phyloP scores from a whole-genome alignment of 2,329 filamentous ascomycete genomes.

The Sphaerulina populicola region DNA sequence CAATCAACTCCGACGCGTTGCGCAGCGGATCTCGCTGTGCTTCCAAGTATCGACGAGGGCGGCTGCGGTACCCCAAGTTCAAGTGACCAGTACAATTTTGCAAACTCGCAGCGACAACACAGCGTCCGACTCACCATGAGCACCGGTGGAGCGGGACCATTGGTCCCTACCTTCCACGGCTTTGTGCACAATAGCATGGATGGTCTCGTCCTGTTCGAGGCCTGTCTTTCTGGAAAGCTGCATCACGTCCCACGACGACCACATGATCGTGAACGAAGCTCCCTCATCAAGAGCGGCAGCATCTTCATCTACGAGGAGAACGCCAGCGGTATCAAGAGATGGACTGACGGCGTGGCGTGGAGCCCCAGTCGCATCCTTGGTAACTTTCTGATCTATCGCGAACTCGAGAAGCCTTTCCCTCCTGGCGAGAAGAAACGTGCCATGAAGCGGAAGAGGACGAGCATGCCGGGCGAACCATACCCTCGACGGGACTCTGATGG shows the following conservation, averaged over 20 bases:
- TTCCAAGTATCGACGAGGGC: background rate
- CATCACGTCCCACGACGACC: constrained; percentile 73
- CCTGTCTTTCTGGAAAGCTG: constrained; percentile 60
- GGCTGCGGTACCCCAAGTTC: background rate
- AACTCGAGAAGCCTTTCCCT: constrained; percentile 67
- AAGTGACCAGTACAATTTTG: background rate
- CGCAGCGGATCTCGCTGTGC: background rate
- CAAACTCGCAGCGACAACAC: background rate
- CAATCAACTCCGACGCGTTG: background rate
- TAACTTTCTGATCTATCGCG: constrained; percentile 79
- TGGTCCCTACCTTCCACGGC: constrained; percentile 35
- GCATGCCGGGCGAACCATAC: constrained; percentile 48
- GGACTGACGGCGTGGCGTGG: constrained; percentile 89
- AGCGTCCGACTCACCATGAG: constrained; percentile 25
- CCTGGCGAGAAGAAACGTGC: constrained; percentile 80
- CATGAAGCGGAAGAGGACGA: constrained; percentile 57
- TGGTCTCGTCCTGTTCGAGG: constrained; percentile 72
- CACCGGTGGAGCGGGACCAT: constrained; percentile 31
- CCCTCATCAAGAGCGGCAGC: constrained; percentile 72
- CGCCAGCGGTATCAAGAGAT: constrained; percentile 82
- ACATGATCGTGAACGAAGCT: constrained; percentile 70
- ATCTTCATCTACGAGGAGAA: constrained; percentile 91
- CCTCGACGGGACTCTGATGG: constrained; percentile 34
- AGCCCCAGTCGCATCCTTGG: constrained; percentile 78
- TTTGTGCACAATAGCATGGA: constrained; percentile 46